Base-by-base conservation (phyloP, 2,329 filamentous ascomycete genomes). In the Coleophoma crateriformis region DNA sequence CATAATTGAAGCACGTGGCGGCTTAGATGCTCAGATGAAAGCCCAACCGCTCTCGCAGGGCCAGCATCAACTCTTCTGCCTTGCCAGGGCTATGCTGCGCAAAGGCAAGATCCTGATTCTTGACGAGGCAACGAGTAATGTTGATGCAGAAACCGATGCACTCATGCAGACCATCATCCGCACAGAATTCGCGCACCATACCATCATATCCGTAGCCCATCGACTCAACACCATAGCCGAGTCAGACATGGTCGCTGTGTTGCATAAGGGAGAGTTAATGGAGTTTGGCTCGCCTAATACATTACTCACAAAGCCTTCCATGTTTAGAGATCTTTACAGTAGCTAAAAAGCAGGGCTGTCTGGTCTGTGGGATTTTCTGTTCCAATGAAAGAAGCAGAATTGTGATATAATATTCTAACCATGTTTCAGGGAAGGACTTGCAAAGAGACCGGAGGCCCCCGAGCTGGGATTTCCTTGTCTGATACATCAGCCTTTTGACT, bases 211-310 rank as follows among this genome's bases (percentile, higher is more conserved):
- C 0, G 61, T 69, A 3, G 65, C 65, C 15, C 68, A 70, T 50
- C 53, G 62, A 3, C 53, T 69, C 19, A 56, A 67, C 10, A 76
- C 72, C 0, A 73, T 77, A 39, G 63, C 72, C 34, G 73, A 75
- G 50, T 77, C 74, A 61, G 74, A 78, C 58, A 68, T 66, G 45
- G 69, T 78, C 35, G 66, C 71, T 1, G 72, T 79, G 7, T 68
- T 79, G 60, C 69, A 75, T 53, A 48, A 63, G 44, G 68, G 70
- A 13, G 71, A 80, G 53, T 84, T 96, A 15, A 77, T 91, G 8
- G 90, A 97, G 70, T 96, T 81, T 62, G 92, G 83, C 13, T 85
- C 92, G 59, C 92, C 92, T 0, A 91, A 84, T 72, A 83, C 88
- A 57, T 73, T 96, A 46, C 77, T 95, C 19, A 34, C 33, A 38